These are phyloP conservation scores for Crucihimalaya himalaica DNA, from an alignment of 345 rosid species.

Conservation along the genomic window DNA sequence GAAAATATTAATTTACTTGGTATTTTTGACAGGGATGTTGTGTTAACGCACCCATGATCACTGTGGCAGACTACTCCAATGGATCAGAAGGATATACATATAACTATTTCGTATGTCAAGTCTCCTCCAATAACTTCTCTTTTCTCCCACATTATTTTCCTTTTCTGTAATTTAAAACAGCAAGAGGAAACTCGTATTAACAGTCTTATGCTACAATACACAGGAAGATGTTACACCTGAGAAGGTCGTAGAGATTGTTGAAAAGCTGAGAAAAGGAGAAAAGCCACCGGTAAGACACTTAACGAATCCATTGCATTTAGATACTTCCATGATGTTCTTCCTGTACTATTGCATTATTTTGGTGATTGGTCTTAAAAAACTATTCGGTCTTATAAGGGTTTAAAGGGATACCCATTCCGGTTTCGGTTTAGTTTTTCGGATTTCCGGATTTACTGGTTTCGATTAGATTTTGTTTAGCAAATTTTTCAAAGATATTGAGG, in stretches of 20 bases:
- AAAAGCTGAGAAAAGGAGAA: conserved; percentile 83
- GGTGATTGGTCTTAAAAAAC: no score
- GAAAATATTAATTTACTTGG: not conserved
- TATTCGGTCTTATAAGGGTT: not conserved
- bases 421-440: not conserved
- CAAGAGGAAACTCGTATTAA: not conserved
- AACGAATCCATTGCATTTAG: not conserved
- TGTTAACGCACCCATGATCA: conserved; percentile 98
- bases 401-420: not conserved
- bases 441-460: not conserved
- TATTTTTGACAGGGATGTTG: conserved; percentile 81
- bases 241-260: conserved; percentile 89
- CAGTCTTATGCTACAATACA: conserved; percentile 43
- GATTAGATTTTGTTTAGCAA: not conserved
- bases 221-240: conserved; percentile 96
- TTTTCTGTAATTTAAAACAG: not conserved
- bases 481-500: not conserved
- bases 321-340: conserved; percentile 1
- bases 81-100: conserved; percentile 96
- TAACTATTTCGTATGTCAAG: conserved; percentile 76
- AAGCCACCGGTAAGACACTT: conserved; percentile 74
- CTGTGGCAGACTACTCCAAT: conserved; percentile 90
- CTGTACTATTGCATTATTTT: not conserved
- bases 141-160: not conserved
- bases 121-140: conserved; percentile 13